Percentiles rank a stretch among this genome's conserved stretches.
Evolutionary conservation across 2,329 filamentous ascomycete genomes (phyloP).

Genomic region (Trichoderma atrobrunneum): DNA sequence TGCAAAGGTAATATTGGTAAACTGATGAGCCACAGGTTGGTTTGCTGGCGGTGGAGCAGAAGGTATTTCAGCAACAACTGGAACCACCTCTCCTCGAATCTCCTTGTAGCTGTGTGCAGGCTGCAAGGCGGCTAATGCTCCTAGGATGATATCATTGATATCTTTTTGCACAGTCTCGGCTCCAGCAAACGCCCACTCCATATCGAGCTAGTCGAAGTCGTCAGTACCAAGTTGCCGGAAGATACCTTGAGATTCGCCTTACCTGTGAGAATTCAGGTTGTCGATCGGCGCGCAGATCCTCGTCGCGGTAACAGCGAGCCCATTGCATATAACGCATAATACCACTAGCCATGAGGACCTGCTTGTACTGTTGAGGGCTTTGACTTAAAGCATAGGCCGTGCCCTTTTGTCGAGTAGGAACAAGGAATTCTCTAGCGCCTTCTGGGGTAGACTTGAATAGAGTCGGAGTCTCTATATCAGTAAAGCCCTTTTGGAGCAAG

Average conservation of each 20-base stretch:
- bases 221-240: background rate
- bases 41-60: slow-evolving; percentile 11
- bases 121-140: slow-evolving; percentile 28
- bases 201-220: slow-evolving; percentile 62
- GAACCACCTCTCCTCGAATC: slow-evolving; percentile 41
- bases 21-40: slow-evolving; percentile 30
- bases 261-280: slow-evolving; percentile 97
- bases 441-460: slow-evolving; percentile 98
- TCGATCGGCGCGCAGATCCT: slow-evolving; percentile 85
- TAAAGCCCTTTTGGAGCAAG: slow-evolving; percentile 59
- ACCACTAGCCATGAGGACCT: slow-evolving; percentile 91
- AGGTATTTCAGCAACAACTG: slow-evolving; percentile 30
- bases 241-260: background rate
- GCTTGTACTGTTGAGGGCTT: slow-evolving; percentile 97
- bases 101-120: slow-evolving; percentile 60
- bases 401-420: slow-evolving; percentile 75
- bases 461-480: slow-evolving; percentile 85
- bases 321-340: slow-evolving; percentile 85
- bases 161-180: slow-evolving; percentile 39
- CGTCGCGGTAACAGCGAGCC: slow-evolving; percentile 91
- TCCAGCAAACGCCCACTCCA: slow-evolving; percentile 86
- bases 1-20: slow-evolving; percentile 37
- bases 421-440: slow-evolving; percentile 89
- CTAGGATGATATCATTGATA: slow-evolving; percentile 36
- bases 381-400: slow-evolving; percentile 89